Conservation (phyloP, 495 filamentous ascomycete species). For the Penicillium robsamsonii region DNA sequence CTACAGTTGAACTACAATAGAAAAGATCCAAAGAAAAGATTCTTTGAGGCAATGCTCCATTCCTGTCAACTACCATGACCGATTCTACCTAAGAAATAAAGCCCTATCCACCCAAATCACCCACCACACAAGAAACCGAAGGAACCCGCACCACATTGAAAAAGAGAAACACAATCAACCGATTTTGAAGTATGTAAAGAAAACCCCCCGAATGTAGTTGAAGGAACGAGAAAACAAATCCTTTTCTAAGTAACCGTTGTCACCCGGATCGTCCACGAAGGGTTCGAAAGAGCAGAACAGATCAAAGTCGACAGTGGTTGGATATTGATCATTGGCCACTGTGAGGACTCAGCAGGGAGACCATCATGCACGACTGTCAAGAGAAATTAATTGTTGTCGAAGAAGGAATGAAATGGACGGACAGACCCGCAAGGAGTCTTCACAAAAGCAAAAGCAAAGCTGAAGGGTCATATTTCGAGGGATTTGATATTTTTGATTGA, state of each 20-base stretch:
- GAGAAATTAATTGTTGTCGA: neutral
- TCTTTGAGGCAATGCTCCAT: slow-evolving; percentile 10
- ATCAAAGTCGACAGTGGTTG: neutral
- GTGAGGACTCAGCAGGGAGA: slow-evolving; percentile 2
- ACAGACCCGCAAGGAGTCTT: slow-evolving; percentile 18
- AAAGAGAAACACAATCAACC: slow-evolving; percentile 14
- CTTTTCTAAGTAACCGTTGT: slow-evolving; percentile 13
- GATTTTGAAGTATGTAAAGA: slow-evolving; percentile 2
- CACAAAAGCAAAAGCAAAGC: slow-evolving; percentile 12
- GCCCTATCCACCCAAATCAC: slow-evolving; percentile 11
- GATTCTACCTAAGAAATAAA: slow-evolving; percentile 11
- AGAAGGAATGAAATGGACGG: slow-evolving; percentile 13
- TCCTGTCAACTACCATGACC: slow-evolving; percentile 19
- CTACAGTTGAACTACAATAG: neutral
- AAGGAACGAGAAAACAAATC: slow-evolving; percentile 13
- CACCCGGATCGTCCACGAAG: slow-evolving; percentile 16
- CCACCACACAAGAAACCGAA: slow-evolving; percentile 9
- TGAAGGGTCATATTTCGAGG: slow-evolving; percentile 11
- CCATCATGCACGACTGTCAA: neutral
- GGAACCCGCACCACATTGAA: slow-evolving; percentile 7
- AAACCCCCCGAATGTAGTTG: slow-evolving; percentile 11
- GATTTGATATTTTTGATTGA: slow-evolving; percentile 9
- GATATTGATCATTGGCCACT: neutral
- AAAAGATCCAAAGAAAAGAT: neutral
- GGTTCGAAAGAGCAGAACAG: slow-evolving; percentile 5